These are phyloP conservation scores for Silene coronaria DNA, from an alignment of 179 eudicot species.

Conservation along the genomic window DNA sequence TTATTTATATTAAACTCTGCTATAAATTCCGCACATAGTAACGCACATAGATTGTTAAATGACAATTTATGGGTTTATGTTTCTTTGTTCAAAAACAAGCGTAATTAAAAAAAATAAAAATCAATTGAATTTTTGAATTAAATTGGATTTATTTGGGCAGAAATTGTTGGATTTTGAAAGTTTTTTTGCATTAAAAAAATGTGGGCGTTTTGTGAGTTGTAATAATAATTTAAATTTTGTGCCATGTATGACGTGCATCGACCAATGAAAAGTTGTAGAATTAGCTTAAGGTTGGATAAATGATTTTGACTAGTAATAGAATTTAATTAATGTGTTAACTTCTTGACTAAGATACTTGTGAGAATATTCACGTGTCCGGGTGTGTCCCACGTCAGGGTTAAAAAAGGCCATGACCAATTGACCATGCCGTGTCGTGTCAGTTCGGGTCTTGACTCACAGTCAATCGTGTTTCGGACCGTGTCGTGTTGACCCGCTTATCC, in stretches of 20 bases:
- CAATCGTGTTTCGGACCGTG: too few species aligned
- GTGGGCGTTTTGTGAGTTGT: neutral
- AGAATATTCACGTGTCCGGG: too few species aligned
- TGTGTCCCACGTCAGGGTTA: too few species aligned
- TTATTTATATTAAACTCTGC: neutral
- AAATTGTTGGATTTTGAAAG: neutral
- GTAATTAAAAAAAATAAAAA: neutral
- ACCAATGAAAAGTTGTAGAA: constrained; percentile 26
- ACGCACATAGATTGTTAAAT: constrained; percentile 7
- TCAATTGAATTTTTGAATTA: neutral
- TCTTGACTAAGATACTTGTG: too few species aligned
- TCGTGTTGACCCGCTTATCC: too few species aligned
- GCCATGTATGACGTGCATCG: constrained; percentile 26
- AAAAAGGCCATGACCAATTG: too few species aligned
- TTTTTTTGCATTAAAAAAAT: neutral
- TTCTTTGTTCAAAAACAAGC: neutral
- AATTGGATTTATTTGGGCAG: neutral
- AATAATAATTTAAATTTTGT: neutral
- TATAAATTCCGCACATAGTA: neutral
- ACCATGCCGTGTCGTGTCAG: too few species aligned
- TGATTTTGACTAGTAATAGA: too few species aligned
- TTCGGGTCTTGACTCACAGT: too few species aligned
- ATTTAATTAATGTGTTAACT: too few species aligned
- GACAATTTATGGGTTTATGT: neutral
- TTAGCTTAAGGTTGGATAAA: neutral